Evolutionary conservation across 805 yeast species (phyloP).

Genomic region (Wickerhamomyces sydowiorum): DNA sequence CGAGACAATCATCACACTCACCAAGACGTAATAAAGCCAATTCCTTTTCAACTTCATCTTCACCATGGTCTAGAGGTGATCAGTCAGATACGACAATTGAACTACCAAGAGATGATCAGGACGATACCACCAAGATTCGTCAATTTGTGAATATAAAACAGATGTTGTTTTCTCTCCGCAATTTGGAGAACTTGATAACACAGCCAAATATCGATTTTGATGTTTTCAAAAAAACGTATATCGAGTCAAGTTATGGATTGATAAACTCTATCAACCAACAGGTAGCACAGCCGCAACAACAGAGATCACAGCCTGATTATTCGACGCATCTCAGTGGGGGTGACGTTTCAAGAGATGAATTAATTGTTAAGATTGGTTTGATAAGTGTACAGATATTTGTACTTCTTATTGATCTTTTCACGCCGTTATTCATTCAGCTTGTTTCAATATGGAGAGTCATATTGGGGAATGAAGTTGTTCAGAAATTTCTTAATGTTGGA

Average conservation of each 20-base stretch:
- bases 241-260: not conserved
- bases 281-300: not conserved
- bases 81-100: not conserved
- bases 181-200: not conserved
- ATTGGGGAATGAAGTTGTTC: not conserved
- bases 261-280: not conserved
- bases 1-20: no score
- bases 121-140: not conserved
- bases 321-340: no score
- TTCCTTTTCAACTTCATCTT: not conserved
- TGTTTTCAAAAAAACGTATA: not conserved
- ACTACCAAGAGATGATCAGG: not conserved
- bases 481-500: not conserved
- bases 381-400: not conserved
- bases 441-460: not conserved
- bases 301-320: not conserved
- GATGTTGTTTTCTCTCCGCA: not conserved
- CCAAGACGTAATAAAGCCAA: not conserved
- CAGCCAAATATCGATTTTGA: not conserved
- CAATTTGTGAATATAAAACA: not conserved
- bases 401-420: not conserved
- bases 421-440: not conserved
- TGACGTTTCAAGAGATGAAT: not conserved
- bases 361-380: constrained; percentile 1
- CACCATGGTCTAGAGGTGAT: not conserved